Percentiles rank a stretch among this genome's conserved stretches.
phyloP scores from a whole-genome alignment of 345 rosid species.

The Sisymbrium altissimum region DNA sequence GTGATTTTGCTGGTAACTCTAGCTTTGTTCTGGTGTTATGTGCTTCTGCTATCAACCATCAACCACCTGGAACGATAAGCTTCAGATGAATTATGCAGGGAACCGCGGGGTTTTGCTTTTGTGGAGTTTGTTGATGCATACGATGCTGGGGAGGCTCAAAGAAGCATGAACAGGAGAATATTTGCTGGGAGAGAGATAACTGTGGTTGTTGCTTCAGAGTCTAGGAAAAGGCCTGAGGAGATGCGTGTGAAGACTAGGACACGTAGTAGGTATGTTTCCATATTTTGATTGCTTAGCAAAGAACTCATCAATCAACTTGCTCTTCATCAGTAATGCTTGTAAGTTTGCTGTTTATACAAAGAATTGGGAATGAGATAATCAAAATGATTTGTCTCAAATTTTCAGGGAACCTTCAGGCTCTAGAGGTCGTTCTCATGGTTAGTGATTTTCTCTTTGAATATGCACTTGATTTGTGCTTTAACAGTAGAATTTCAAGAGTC shows the following conservation, averaged over 20 bases:
- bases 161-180: conserved; percentile 76
- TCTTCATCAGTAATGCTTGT: neutral
- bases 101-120: conserved; percentile 97
- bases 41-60: conserved; percentile 19
- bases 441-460: conserved; percentile 4
- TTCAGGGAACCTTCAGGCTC: conserved; percentile 66
- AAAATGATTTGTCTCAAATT: conserved; percentile 12
- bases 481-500: neutral
- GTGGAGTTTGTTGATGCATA: conserved; percentile 90
- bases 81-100: conserved; percentile 42
- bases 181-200: conserved; percentile 90
- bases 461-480: neutral
- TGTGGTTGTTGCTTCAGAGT: conserved; percentile 85
- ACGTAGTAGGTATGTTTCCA: conserved; percentile 40
- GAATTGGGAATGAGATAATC: neutral
- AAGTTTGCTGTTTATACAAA: neutral
- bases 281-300: neutral
- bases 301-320: neutral
- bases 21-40: neutral
- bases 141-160: conserved; percentile 89
- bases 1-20: conserved; percentile 26
- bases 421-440: conserved; percentile 73
- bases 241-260: conserved; percentile 80
- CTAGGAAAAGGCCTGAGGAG: conserved; percentile 96
- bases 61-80: conserved; percentile 18